phyloP scores from a whole-genome alignment of 768 basidiomycete species.

The Paxillus rubicundulus region DNA sequence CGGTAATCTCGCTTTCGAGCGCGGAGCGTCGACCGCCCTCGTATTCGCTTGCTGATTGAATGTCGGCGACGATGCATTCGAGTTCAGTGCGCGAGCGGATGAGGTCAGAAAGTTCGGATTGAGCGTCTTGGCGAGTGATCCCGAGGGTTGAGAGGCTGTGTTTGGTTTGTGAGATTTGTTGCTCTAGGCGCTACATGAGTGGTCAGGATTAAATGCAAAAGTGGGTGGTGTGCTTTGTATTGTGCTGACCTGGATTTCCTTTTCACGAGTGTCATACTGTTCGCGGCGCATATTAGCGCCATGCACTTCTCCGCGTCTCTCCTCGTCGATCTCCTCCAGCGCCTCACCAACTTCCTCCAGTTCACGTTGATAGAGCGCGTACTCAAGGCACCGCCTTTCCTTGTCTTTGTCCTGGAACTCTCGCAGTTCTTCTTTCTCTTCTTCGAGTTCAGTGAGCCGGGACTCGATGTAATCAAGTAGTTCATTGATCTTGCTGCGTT shows the following conservation, averaged over 20 bases:
- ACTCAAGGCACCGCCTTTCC: slow-evolving; percentile 91
- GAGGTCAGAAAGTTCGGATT: slow-evolving; percentile 83
- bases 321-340: slow-evolving; percentile 82
- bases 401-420: slow-evolving; percentile 97
- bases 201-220: not conserved
- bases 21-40: slow-evolving; percentile 63
- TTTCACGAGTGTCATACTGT: slow-evolving; percentile 80
- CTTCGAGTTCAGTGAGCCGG: slow-evolving; percentile 86
- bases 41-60: slow-evolving; percentile 60
- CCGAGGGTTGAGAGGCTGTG: slow-evolving; percentile 69
- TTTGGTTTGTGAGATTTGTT: slow-evolving; percentile 63
- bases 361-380: slow-evolving; percentile 89
- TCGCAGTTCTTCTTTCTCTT: slow-evolving; percentile 96
- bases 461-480: slow-evolving; percentile 89
- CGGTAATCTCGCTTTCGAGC: slow-evolving; percentile 62
- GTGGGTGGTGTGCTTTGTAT: too few relatives aligned
- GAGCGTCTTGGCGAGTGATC: slow-evolving; percentile 70
- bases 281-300: slow-evolving; percentile 78
- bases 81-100: slow-evolving; percentile 82
- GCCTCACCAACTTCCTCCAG: slow-evolving; percentile 84
- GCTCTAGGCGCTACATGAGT: slow-evolving; percentile 63
- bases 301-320: slow-evolving; percentile 79
- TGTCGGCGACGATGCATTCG: slow-evolving; percentile 78
- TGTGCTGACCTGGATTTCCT: slow-evolving; percentile 69
- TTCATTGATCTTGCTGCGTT: slow-evolving; percentile 88